Conservation (phyloP, 2,329 filamentous ascomycete genomes). For the Coniella lustricola region DNA sequence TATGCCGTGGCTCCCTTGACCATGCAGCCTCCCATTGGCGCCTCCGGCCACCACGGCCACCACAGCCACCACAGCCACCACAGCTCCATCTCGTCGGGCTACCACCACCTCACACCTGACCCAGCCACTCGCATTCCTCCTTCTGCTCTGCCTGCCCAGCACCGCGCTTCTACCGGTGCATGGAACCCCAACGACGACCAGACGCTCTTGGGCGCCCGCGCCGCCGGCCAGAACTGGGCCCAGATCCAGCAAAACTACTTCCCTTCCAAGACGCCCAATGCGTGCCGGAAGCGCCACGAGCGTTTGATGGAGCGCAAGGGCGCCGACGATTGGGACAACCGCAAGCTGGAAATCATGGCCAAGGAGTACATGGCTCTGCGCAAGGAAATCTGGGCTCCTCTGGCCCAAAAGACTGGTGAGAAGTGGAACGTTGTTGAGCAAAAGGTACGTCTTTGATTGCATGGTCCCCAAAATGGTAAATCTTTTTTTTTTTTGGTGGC, state of each 20-base stretch:
- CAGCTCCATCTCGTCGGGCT: slow-evolving; percentile 11
- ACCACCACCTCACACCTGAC: slow-evolving; percentile 34
- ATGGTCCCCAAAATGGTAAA: background rate
- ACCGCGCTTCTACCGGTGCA: slow-evolving; percentile 54
- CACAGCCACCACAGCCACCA: slow-evolving; percentile 9
- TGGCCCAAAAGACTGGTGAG: slow-evolving; percentile 72
- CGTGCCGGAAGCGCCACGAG: slow-evolving; percentile 85
- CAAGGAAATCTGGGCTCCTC: slow-evolving; percentile 71
- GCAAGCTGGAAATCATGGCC: slow-evolving; percentile 67
- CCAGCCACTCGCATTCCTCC: slow-evolving; percentile 26
- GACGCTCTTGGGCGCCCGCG: slow-evolving; percentile 62
- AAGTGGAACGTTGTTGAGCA: slow-evolving; percentile 66
- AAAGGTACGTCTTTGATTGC: slow-evolving; percentile 43
- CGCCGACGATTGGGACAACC: slow-evolving; percentile 70
- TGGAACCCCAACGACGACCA: slow-evolving; percentile 73
- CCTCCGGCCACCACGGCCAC: slow-evolving; percentile 20
- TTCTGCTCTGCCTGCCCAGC: slow-evolving; percentile 30
- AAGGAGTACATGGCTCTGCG: slow-evolving; percentile 73
- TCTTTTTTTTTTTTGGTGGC: slow-evolving; percentile 1
- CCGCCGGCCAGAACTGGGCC: slow-evolving; percentile 74
- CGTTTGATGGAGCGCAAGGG: slow-evolving; percentile 70
- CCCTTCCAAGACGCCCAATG: slow-evolving; percentile 70
- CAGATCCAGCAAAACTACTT: slow-evolving; percentile 74
- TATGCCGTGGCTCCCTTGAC: slow-evolving; percentile 28
- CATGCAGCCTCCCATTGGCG: slow-evolving; percentile 20